Conservation (phyloP, 2,329 filamentous ascomycete genomes). For the Microdochium paspali region DNA sequence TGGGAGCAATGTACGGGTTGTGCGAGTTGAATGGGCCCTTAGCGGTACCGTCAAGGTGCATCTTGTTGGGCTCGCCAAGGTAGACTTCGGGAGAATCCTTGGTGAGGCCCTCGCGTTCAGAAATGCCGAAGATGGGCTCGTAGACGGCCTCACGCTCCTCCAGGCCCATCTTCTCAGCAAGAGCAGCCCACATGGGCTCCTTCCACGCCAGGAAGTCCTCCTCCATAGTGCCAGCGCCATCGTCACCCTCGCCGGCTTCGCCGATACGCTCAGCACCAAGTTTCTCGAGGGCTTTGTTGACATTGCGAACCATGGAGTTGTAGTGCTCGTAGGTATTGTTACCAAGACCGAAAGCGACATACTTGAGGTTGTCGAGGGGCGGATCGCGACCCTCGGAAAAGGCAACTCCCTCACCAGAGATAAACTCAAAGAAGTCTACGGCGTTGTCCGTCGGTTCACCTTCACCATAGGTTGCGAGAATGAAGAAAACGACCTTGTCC, state of each 20-base stretch:
- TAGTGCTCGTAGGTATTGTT: constrained; percentile 99
- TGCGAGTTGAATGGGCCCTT: constrained; percentile 93
- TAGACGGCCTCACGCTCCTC: constrained; percentile 96
- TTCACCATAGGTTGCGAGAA: constrained; percentile 95
- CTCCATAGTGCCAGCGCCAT: constrained; percentile 98
- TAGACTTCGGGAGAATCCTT: constrained; percentile 76
- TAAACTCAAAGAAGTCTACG: constrained; percentile 97
- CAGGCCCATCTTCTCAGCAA: constrained; percentile 74
- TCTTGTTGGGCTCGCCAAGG: constrained; percentile 91
- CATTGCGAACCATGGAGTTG: constrained; percentile 94
- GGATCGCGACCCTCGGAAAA: constrained; percentile 71
- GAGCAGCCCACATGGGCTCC: constrained; percentile 92
- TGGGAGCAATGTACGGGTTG: constrained; percentile 94
- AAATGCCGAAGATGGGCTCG: constrained; percentile 82
- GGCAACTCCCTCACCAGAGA: constrained; percentile 68
- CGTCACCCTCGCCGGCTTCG: constrained; percentile 86
- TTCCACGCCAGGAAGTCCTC: constrained; percentile 99
- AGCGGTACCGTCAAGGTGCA: constrained; percentile 75
- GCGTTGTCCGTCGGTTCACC: constrained; percentile 98
- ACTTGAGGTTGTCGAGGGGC: constrained; percentile 76
- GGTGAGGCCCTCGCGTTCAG: constrained; percentile 64
- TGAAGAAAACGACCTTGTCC: constrained; percentile 90
- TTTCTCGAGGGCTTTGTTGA: constrained; percentile 71
- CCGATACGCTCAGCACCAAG: constrained; percentile 80
- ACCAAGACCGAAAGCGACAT: constrained; percentile 89